Base-by-base conservation (phyloP, 352 stramenopile species). In the Pythium utonaiense region DNA sequence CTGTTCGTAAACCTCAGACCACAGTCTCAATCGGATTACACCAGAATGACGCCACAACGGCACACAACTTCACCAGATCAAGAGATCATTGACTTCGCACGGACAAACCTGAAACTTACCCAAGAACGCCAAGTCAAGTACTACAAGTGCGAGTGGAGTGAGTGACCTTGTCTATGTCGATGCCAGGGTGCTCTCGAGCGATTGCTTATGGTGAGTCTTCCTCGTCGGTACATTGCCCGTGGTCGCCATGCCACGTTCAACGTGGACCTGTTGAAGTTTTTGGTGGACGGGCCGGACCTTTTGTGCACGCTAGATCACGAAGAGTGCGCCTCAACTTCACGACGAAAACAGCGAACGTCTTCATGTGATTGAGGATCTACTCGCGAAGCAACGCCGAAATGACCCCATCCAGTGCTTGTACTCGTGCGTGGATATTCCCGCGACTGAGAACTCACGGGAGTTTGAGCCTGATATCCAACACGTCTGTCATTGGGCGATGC, bases 181-280 rank as follows among this genome's bases (percentile, higher is more conserved):
- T 12, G 31, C 31, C 31, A 36, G 31, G 31, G 31, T 36, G 31
- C 31, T 36, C 12, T 36, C 31, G 31, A 36, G 31, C n/a, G n/a
- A n/a, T n/a, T n/a, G 36, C 36, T 7, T 44, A 44, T 44, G 4
- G 36, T 44, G 36, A 17, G 17, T 21, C 14, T 62, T 22, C 54
- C 17, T 3, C 60, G 41, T 48, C 52, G 54, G 6, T 47, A 53
- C 44, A 13, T 38, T 8, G 34, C 40, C 62, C 33, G 36, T 55
- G 45, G 50, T 30, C 51, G 48, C 31, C 31, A 54, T 41, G 33
- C 57, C 6, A 51, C 51, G n/a, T 66, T 66, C 13, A 66, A 60
- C 27, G 36, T 66, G 22, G 49, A 59, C 51, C 42, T 33, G 30
- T 36, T 67, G 27, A 67, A 67, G 52, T 17, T 41, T 7, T 51